These are phyloP conservation scores for Teunomyces tritomae DNA, from an alignment of 805 yeast species.

Conservation along the genomic window DNA sequence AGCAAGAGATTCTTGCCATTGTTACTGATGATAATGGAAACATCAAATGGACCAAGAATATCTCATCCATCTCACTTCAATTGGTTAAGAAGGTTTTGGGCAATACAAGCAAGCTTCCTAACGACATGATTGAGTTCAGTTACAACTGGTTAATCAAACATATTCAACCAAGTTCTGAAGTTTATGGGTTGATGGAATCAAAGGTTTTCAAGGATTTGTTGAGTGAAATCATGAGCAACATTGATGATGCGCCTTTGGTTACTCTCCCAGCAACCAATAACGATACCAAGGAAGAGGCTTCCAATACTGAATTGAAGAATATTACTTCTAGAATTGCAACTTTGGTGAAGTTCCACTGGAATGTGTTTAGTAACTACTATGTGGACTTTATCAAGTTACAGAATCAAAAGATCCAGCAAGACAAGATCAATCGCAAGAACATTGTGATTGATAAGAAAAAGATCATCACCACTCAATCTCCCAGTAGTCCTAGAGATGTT, in stretches of 20 bases:
- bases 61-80: constrained; percentile 69
- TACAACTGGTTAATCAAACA: constrained; percentile 81
- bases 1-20: constrained; percentile 71
- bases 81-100: constrained; percentile 43
- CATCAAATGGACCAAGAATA: constrained; percentile 86
- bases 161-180: constrained; percentile 77
- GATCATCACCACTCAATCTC: background rate
- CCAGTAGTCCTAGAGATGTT: constrained; percentile 2
- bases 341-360: constrained; percentile 76
- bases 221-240: constrained; percentile 29
- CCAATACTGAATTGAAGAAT: constrained; percentile 46
- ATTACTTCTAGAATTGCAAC: constrained; percentile 61
- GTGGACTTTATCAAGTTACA: constrained; percentile 29
- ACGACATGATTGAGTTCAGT: constrained; percentile 53
- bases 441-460: constrained; percentile 8
- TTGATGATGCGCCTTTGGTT: constrained; percentile 9
- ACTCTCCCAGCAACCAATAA: constrained; percentile 5
- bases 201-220: constrained; percentile 54
- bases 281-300: constrained; percentile 1
- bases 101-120: constrained; percentile 27
- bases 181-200: constrained; percentile 72
- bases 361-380: constrained; percentile 75
- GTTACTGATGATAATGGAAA: constrained; percentile 84
- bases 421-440: constrained; percentile 11
- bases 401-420: constrained; percentile 16